phyloP scores from a whole-genome alignment of 2,329 filamentous ascomycete species.

The Massarina eburnea region DNA sequence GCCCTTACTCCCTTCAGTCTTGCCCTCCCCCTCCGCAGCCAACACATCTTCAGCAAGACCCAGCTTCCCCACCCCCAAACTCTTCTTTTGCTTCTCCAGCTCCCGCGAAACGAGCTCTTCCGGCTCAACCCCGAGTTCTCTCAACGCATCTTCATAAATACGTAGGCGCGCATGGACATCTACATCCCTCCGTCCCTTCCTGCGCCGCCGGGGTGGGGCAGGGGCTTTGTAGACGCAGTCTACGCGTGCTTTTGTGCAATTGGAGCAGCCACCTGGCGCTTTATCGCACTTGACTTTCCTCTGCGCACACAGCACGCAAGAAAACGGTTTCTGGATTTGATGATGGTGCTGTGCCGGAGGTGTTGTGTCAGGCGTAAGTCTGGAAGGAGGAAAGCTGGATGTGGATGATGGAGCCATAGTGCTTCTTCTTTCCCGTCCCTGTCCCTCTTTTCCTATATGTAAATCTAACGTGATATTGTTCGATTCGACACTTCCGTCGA shows the following conservation, averaged over 20 bases:
- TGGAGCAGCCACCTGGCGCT: slow-evolving; percentile 28
- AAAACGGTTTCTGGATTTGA: slow-evolving; percentile 29
- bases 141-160: slow-evolving; percentile 34
- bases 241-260: slow-evolving; percentile 33
- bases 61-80: slow-evolving; percentile 2
- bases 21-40: neutral
- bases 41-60: slow-evolving; percentile 2
- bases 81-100: neutral
- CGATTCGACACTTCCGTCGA: too few species aligned
- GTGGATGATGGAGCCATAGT: neutral
- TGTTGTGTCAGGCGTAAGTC: slow-evolving; percentile 4
- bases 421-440: too few species aligned
- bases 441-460: too few species aligned
- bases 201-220: slow-evolving; percentile 31
- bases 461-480: too few species aligned
- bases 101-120: slow-evolving; percentile 21
- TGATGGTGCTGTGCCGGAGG: neutral
- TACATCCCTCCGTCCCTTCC: slow-evolving; percentile 25
- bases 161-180: slow-evolving; percentile 26
- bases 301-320: slow-evolving; percentile 37
- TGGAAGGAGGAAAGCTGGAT: neutral
- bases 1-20: slow-evolving; percentile 5
- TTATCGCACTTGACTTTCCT: slow-evolving; percentile 40
- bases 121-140: slow-evolving; percentile 30
- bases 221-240: slow-evolving; percentile 37